phyloP scores from a whole-genome alignment of 179 eudicot genomes.

The Nepenthes alata region DNA sequence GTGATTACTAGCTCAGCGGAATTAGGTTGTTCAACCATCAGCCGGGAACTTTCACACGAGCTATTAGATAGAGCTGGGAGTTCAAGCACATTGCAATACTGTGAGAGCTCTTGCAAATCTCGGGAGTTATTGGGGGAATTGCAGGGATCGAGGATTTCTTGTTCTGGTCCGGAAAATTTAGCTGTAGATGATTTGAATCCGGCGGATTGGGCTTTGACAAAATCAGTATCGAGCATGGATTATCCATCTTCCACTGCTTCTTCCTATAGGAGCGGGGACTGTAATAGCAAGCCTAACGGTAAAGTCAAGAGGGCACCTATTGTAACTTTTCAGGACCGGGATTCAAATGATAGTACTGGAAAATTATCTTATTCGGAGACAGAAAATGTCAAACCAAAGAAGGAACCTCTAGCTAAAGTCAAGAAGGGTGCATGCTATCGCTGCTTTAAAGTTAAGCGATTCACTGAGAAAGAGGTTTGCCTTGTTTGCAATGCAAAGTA shows the following conservation, averaged over 20 bases:
- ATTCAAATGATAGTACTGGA: conserved; percentile 39
- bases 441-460: conserved; percentile 75
- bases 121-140: conserved; percentile 54
- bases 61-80: conserved; percentile 41
- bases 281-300: conserved; percentile 33
- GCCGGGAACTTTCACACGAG: conserved; percentile 51
- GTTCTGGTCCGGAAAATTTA: conserved; percentile 35
- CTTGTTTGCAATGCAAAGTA: conserved; percentile 93
- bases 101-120: conserved; percentile 57
- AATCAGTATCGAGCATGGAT: conserved; percentile 63
- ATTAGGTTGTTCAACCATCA: conserved; percentile 45
- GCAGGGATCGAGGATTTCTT: conserved; percentile 30
- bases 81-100: conserved; percentile 61
- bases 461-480: conserved; percentile 90
- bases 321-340: conserved; percentile 59
- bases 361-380: conserved; percentile 25
- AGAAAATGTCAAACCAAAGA: conserved; percentile 29
- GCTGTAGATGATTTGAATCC: conserved; percentile 42
- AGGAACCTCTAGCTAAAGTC: conserved; percentile 38
- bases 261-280: conserved; percentile 55
- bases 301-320: conserved; percentile 31
- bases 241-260: conserved; percentile 72
- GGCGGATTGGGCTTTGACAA: conserved; percentile 63
- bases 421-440: conserved; percentile 86
- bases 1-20: conserved; percentile 43